Evolutionary conservation across 306 rosid species (phyloP).

Genomic region (Prunus mongolica): DNA sequence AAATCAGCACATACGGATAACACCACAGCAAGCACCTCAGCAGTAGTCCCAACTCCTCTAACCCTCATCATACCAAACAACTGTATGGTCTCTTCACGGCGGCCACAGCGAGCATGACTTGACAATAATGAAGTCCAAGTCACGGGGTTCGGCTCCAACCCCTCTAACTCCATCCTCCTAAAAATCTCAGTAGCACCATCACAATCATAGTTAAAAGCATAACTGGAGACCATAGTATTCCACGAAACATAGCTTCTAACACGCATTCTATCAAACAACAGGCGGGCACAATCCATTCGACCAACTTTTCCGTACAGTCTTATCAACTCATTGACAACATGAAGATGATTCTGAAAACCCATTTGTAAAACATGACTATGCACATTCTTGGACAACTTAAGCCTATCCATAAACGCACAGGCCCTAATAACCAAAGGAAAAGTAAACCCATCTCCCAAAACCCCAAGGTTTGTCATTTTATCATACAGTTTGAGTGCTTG

Average conservation of each 20-base stretch:
- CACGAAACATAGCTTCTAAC: constrained; percentile 61
- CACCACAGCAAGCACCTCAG: constrained; percentile 70
- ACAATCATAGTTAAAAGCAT: constrained; percentile 58
- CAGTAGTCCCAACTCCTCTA: constrained; percentile 47
- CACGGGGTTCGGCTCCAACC: constrained; percentile 58
- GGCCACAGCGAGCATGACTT: constrained; percentile 69
- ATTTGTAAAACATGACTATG: constrained; percentile 53
- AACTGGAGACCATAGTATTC: constrained; percentile 66
- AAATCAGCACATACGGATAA: constrained; percentile 70
- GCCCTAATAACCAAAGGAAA: constrained; percentile 62
- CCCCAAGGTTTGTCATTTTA: constrained; percentile 59
- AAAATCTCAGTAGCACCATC: constrained; percentile 57
- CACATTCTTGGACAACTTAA: constrained; percentile 36
- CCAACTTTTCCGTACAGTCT: constrained; percentile 67
- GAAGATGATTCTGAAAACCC: constrained; percentile 65
- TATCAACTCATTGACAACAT: constrained; percentile 57
- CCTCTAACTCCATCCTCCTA: constrained; percentile 56
- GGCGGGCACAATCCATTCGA: constrained; percentile 46
- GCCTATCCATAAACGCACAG: constrained; percentile 29
- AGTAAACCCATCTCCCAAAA: constrained; percentile 73
- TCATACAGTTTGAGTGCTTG: constrained; percentile 41
- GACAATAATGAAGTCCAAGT: constrained; percentile 85
- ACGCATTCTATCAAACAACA: constrained; percentile 56
- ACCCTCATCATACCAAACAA: constrained; percentile 54
- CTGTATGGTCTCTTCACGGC: constrained; percentile 41